phyloP scores from a whole-genome alignment of 805 yeast species.

The Vanderwaltozyma verrucispora region DNA sequence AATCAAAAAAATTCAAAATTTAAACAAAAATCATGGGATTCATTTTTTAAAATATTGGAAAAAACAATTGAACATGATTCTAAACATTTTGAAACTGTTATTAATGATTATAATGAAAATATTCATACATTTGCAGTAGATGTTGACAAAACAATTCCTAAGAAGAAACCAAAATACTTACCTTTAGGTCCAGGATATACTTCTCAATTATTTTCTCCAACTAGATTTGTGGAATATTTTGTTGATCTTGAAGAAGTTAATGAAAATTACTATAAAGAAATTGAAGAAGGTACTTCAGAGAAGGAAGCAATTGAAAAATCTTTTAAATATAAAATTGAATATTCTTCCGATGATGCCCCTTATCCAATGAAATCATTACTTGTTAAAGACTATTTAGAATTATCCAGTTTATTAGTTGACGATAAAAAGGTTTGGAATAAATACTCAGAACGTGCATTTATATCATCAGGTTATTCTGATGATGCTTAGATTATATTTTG shows the following conservation, averaged over 20 bases:
- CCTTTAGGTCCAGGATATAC: conserved; percentile 69
- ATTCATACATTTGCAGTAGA: conserved; percentile 16
- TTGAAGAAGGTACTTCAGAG: conserved; percentile 47
- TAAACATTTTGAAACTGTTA: conserved; percentile 16
- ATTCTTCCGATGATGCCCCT: conserved; percentile 53
- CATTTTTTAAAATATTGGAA: conserved; percentile 43
- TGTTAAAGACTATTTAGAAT: conserved; percentile 51
- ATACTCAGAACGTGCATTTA: conserved; percentile 51
- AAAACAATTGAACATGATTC: conserved; percentile 17
- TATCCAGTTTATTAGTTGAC: conserved; percentile 44
- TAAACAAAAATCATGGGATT: conserved; percentile 41
- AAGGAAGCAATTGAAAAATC: conserved; percentile 35
- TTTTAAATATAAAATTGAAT: conserved; percentile 56
- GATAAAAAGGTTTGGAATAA: conserved; percentile 46
- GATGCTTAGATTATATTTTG: too few relatives aligned
- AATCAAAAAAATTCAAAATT: conserved; percentile 9
- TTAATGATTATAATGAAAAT: conserved; percentile 5
- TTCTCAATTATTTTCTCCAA: conserved; percentile 64
- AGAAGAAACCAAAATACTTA: conserved; percentile 42
- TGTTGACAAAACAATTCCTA: conserved; percentile 51
- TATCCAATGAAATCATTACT: conserved; percentile 44
- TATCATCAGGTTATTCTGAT: conserved; percentile 54
- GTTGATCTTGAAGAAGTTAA: conserved; percentile 50
- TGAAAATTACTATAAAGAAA: conserved; percentile 33
- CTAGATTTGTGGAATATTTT: conserved; percentile 61